Evolutionary conservation across 2,329 filamentous ascomycete genomes (phyloP), one percentile per base, ranked within the genome.

Genomic region (Dichotomopilus funicola): DNA sequence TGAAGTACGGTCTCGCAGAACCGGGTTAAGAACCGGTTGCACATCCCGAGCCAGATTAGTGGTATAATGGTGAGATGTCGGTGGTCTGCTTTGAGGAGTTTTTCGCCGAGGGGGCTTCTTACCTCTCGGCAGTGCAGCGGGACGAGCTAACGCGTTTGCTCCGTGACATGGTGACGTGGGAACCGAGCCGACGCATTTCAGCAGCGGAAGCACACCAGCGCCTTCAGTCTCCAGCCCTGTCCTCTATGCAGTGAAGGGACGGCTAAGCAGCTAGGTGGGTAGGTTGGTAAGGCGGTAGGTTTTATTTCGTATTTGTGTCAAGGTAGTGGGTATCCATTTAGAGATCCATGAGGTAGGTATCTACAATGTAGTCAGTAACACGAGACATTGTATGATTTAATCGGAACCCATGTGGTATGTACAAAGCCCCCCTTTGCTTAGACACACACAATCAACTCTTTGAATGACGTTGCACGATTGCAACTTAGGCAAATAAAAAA

Each of bases 131-230:
- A 10, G 11, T 27, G 4, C 34, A 50, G 53, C 13, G 12, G 41
- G 42, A 41, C 3, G 47, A 19, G 36, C 41, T 50, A 12, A 13
- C 5, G 35, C 47, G 47, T 10, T 27, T 55, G 41, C 47, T 55
- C 35, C 34, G 27, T 34, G 47, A 50, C 12, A 55, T 55, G 46
- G 35, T 50, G 10, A 31, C 34, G 9, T 50, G 41, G 46, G 53
- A 55, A 31, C 53, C 53, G 6, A 43, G n/a, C 7, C n/a, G 19
- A 6, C 52, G 52, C 38, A 49, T 54, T 46, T 49, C 52, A 12
- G 45, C 38, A 1, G 45, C 13, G n/a, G 45, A 54, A 38, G 19
- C 19, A 27, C 19, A 27, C 19, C 31, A 19, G 45, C 52, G 46
- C 37, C 38, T 54, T 5, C n/a, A 43, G 38, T 27, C 51, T 5